Evolutionary conservation across 768 basidiomycete genomes (phyloP).

Genomic region (Floccularia luteovirens): DNA sequence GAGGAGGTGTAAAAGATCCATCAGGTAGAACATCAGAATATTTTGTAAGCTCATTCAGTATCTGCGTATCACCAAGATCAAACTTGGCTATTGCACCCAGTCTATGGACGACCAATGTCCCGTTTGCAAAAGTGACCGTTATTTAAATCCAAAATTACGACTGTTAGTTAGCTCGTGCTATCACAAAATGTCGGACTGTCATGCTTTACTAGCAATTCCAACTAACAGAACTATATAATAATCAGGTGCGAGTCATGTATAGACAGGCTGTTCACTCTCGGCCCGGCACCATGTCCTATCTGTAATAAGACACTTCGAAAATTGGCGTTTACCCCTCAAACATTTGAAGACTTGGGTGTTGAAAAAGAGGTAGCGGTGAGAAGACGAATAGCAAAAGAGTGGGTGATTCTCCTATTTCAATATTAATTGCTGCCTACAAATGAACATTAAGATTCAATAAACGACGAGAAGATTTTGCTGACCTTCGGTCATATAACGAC

Average conservation of each 20-base stretch:
- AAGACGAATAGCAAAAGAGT: slow-evolving; percentile 87
- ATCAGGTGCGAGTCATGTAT: slow-evolving; percentile 94
- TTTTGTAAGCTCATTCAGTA: slow-evolving; percentile 44
- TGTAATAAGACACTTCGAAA: slow-evolving; percentile 86
- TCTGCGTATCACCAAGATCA: background rate
- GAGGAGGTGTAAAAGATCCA: slow-evolving; percentile 81
- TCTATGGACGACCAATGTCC: slow-evolving; percentile 94
- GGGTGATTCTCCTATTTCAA: slow-evolving; percentile 14
- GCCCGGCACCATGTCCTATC: slow-evolving; percentile 93
- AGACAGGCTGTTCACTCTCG: slow-evolving; percentile 90
- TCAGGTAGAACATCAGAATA: slow-evolving; percentile 78
- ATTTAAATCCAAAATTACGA: slow-evolving; percentile 89
- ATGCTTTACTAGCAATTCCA: background rate
- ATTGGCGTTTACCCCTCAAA: slow-evolving; percentile 91
- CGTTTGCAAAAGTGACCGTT: slow-evolving; percentile 94
- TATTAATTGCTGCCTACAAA: background rate
- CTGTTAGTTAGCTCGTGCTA: slow-evolving; percentile 95
- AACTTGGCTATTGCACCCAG: slow-evolving; percentile 30
- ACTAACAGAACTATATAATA: background rate
- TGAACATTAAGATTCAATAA: slow-evolving; percentile 80
- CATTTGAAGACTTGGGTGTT: slow-evolving; percentile 86
- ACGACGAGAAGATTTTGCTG: slow-evolving; percentile 79
- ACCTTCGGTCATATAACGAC: slow-evolving; percentile 80
- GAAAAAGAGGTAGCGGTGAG: slow-evolving; percentile 93
- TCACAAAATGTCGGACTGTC: slow-evolving; percentile 83